Base-by-base conservation (phyloP, 352 stramenopile species). In the Plasmopara viticola region DNA sequence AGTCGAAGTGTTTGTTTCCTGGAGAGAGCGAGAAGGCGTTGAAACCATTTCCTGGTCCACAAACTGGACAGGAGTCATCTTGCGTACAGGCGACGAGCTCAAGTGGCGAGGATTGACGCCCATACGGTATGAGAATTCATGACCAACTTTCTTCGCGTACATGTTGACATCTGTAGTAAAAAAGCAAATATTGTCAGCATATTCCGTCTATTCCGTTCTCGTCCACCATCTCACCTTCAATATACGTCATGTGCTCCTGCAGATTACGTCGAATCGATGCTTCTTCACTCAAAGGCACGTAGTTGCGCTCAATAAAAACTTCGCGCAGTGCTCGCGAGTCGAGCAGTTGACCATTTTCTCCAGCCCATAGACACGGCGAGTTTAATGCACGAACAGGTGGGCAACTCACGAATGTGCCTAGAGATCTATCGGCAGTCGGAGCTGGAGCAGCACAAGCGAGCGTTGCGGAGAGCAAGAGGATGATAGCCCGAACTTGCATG, bases 91-190 rank as follows among this genome's bases (percentile, higher is more conserved):
- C 1, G 53, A 58, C 47, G 80, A 69, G 2, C 53, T 54, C 33
- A 92, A 66, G 46, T 92, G 81, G 9, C 81, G 78, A 8, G 68
- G 60, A 17, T 75, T 84, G 48, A 92, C 74, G 6, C 81, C 81
- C 70, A 89, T 78, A 33, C 70, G 62, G 61, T 88, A 90, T 14
- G 71, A 77, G 38, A 92, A 86, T 13, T 60, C 48, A 39, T 87
- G 78, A 0, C 75, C 73, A 15, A 85, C 53, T 13, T 61, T 62
- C 12, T 70, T 59, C 3, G 81, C 78, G 51, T 92, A 81, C 25
- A 64, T 64, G 35, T 77, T 67, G 1, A 92, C 73, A 50, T 86
- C 78, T 90, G 48, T 39, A 55, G 34, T 13, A 37, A 54, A 42
- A 29, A 51, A 37, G 6, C 44, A 41, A n/a, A 33, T 5, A 9